Percentiles rank a stretch among this genome's conserved stretches.
Evolutionary conservation across 2,329 filamentous ascomycete species (phyloP).

Genomic region (Stagonosporopsis rhizophila): DNA sequence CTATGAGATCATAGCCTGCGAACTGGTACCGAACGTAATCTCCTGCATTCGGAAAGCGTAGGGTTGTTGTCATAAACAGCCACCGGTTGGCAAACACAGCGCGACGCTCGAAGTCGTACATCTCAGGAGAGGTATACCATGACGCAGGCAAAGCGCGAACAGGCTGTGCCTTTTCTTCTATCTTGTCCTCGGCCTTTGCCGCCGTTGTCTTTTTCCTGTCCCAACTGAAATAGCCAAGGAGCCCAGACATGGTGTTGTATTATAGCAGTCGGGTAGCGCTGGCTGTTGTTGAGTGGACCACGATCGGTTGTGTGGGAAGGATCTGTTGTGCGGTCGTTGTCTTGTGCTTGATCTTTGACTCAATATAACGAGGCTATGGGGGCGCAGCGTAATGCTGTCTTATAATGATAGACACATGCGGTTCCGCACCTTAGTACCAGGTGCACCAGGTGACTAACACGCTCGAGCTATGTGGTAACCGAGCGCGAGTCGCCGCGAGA

Average conservation of each 20-base stretch:
- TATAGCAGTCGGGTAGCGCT: not conserved
- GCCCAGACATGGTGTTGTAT: constrained; percentile 10
- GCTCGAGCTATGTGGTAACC: not conserved
- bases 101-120: constrained; percentile 57
- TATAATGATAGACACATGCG: constrained; percentile 1
- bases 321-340: no score
- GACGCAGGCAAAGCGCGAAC: constrained; percentile 51
- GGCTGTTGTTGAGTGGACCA: not conserved
- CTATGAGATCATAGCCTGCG: constrained; percentile 41
- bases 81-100: constrained; percentile 53
- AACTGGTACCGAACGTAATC: constrained; percentile 33
- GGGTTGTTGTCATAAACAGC: constrained; percentile 47
- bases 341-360: not conserved
- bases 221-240: constrained; percentile 17
- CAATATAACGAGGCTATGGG: no score
- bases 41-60: constrained; percentile 29
- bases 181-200: constrained; percentile 2
- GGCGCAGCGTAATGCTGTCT: not conserved
- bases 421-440: not conserved
- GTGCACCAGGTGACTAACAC: not conserved
- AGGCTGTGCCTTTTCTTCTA: constrained; percentile 20
- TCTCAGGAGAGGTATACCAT: constrained; percentile 54
- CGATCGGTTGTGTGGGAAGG: not conserved
- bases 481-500: constrained; percentile 1
- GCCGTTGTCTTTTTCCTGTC: constrained; percentile 9